phyloP scores from a whole-genome alignment of 768 basidiomycete genomes.

The Postia placenta region DNA sequence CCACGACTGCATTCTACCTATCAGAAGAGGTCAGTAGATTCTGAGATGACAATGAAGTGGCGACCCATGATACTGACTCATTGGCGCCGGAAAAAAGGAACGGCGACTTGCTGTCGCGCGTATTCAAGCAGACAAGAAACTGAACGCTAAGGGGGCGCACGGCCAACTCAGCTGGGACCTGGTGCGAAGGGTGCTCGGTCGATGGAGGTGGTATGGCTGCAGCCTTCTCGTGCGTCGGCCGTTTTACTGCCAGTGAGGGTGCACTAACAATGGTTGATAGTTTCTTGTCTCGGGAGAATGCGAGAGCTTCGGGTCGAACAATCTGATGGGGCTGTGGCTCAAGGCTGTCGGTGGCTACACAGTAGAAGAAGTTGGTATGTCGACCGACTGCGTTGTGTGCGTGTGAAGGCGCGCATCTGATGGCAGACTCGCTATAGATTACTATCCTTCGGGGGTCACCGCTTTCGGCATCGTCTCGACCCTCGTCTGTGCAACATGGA shows the following conservation, averaged over 20 bases:
- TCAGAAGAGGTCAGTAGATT: constrained; percentile 45
- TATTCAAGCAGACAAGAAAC: constrained; percentile 28
- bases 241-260: too few species aligned
- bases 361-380: constrained; percentile 54
- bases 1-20: constrained; percentile 60
- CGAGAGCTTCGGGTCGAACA: constrained; percentile 64
- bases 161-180: constrained; percentile 42
- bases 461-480: constrained; percentile 62
- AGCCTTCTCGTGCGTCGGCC: constrained; percentile 57
- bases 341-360: constrained; percentile 56
- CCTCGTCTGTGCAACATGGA: constrained; percentile 56
- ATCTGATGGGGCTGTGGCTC: constrained; percentile 70
- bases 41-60: too few species aligned
- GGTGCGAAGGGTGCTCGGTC: constrained; percentile 41
- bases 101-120: constrained; percentile 46
- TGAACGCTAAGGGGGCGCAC: constrained; percentile 32
- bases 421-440: constrained; percentile 31
- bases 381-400: too few species aligned
- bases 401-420: neutral
- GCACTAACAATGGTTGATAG: too few species aligned
- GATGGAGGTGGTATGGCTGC: constrained; percentile 67
- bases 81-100: too few species aligned
- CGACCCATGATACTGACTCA: too few species aligned
- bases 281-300: constrained; percentile 63
- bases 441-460: constrained; percentile 60